These are phyloP conservation scores for Umbellularia californica DNA, from an alignment of 164 flowering plant genomes.

Conservation along the genomic window DNA sequence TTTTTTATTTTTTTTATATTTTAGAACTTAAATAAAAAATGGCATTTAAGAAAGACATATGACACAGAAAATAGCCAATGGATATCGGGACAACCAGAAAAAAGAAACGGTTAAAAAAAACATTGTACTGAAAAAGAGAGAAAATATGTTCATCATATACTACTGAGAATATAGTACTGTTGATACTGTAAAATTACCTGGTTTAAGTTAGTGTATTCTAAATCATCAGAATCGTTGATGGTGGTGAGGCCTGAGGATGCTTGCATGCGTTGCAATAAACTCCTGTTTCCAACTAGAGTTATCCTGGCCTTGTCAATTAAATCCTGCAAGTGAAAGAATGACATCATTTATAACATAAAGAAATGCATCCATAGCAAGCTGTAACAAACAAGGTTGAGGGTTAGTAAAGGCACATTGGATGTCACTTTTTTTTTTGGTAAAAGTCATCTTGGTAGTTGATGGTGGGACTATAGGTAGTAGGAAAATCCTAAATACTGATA, in stretches of 20 bases:
- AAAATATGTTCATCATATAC: too few relatives aligned
- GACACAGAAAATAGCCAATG: neutral
- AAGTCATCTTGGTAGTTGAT: neutral
- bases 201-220: slow-evolving; percentile 60
- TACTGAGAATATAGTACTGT: too few relatives aligned
- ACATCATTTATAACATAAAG: neutral
- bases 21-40: neutral
- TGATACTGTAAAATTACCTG: slow-evolving; percentile 39
- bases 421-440: neutral
- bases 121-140: too few relatives aligned
- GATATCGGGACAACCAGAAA: neutral
- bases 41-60: neutral
- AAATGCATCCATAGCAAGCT: neutral
- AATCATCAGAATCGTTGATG: slow-evolving; percentile 49
- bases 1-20: too few relatives aligned
- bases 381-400: neutral
- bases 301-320: slow-evolving; percentile 78
- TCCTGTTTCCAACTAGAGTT: slow-evolving; percentile 65
- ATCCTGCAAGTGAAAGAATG: slow-evolving; percentile 37
- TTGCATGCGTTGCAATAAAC: slow-evolving; percentile 63
- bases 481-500: too few relatives aligned
- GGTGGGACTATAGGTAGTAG: too few relatives aligned
- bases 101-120: too few relatives aligned
- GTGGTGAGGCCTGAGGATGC: slow-evolving; percentile 45
- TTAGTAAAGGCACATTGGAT: neutral